Conservation (phyloP, 1,139 yeast genomes). For the Fermentozyma sake region DNA sequence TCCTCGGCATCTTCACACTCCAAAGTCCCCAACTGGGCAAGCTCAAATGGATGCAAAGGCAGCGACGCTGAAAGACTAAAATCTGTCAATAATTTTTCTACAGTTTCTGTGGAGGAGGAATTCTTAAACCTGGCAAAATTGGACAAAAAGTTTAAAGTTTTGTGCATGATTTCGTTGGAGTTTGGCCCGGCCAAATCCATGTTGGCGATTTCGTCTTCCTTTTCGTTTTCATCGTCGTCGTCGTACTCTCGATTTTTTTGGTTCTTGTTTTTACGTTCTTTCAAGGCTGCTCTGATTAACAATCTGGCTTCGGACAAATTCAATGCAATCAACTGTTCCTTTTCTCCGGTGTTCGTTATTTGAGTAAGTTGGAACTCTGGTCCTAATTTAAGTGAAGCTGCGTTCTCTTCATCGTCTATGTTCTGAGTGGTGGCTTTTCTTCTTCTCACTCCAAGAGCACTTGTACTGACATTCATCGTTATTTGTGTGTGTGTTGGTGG, state of each 20-base stretch:
- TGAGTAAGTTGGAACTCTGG: constrained; percentile 87
- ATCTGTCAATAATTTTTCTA: constrained; percentile 73
- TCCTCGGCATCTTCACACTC: constrained; percentile 98
- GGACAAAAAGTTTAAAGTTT: constrained; percentile 83
- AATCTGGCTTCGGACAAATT: constrained; percentile 87
- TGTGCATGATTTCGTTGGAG: constrained; percentile 71
- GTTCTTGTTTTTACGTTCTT: constrained; percentile 61
- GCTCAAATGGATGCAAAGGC: constrained; percentile 89
- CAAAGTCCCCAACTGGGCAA: constrained; percentile 89
- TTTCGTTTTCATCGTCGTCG: constrained; percentile 39
- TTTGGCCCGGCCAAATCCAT: constrained; percentile 66
- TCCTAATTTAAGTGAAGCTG: constrained; percentile 80
- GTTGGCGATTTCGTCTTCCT: constrained; percentile 62
- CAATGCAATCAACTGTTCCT: constrained; percentile 74
- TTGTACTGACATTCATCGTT: constrained; percentile 80
- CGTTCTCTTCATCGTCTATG: constrained; percentile 84
- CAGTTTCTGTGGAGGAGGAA: constrained; percentile 90
- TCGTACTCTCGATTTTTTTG: constrained; percentile 25
- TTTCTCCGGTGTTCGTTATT: constrained; percentile 74
- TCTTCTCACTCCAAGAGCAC: constrained; percentile 80
- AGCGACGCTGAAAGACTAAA: constrained; percentile 55
- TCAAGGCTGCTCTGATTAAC: constrained; percentile 83
- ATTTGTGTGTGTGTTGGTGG: not conserved
- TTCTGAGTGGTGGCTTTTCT: constrained; percentile 56
- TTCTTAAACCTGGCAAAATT: constrained; percentile 88